A percentile compares a stretch with the other conserved stretches of the same genome.
phyloP scores from a whole-genome alignment of 192 early-diverging fungal species.

The Podila minutissima region DNA sequence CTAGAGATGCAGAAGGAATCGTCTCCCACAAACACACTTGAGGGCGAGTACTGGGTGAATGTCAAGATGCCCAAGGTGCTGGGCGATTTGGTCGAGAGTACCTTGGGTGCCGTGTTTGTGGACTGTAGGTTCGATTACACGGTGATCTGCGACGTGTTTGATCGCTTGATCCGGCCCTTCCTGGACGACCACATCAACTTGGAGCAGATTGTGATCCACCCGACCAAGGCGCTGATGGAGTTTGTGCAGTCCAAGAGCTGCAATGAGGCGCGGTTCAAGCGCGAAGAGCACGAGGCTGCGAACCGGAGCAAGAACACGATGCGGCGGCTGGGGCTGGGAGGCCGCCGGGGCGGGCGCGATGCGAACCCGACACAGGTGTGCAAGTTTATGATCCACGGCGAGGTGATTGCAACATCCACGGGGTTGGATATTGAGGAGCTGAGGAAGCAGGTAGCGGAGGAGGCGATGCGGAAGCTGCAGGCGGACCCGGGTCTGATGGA shows the following conservation, averaged over 20 bases:
- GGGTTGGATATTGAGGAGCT: slow-evolving; percentile 18
- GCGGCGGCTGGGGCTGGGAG: slow-evolving; percentile 10
- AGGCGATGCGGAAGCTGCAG: slow-evolving; percentile 5
- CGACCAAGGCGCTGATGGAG: slow-evolving; percentile 53
- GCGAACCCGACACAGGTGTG: background rate
- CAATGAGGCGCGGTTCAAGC: slow-evolving; percentile 14
- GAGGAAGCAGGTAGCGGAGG: slow-evolving; percentile 12
- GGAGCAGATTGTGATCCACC: slow-evolving; percentile 58
- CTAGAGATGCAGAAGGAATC: slow-evolving; percentile 53
- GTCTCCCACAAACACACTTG: slow-evolving; percentile 29
- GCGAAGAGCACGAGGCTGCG: background rate
- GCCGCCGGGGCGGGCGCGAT: background rate
- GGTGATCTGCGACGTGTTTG: slow-evolving; percentile 55
- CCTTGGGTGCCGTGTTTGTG: slow-evolving; percentile 87
- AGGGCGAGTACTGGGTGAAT: slow-evolving; percentile 81
- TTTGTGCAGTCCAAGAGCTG: slow-evolving; percentile 58
- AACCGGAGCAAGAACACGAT: background rate
- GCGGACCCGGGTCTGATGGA: slow-evolving; percentile 16
- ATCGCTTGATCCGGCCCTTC: slow-evolving; percentile 49
- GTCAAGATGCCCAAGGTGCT: slow-evolving; percentile 89
- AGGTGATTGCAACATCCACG: slow-evolving; percentile 9
- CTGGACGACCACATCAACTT: slow-evolving; percentile 60
- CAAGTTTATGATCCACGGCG: slow-evolving; percentile 21
- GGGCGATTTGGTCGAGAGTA: slow-evolving; percentile 89
- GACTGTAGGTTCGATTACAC: slow-evolving; percentile 79